Conservation (phyloP, 805 yeast species). For the Nematodospora valgi region DNA sequence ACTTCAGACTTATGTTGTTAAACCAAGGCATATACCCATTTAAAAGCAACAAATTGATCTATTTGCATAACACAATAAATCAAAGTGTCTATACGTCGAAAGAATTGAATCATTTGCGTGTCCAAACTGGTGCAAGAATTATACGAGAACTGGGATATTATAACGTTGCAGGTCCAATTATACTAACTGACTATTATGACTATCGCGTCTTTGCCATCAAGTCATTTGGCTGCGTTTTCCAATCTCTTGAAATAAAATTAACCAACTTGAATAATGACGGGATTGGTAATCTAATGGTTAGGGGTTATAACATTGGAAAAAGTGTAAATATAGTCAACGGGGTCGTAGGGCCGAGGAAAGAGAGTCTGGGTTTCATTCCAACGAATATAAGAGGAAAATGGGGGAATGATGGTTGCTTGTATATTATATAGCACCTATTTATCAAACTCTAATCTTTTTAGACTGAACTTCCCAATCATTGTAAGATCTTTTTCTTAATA, state of each 20-base stretch:
- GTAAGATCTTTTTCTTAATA: conserved; percentile 3
- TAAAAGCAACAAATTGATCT: conserved; percentile 6
- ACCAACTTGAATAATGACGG: conserved; percentile 31
- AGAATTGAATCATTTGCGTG: conserved; percentile 1
- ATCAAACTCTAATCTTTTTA: neutral
- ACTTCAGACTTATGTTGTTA: neutral
- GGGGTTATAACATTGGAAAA: conserved; percentile 70
- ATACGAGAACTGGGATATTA: conserved; percentile 46
- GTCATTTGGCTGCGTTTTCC: conserved; percentile 56
- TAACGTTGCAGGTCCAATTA: conserved; percentile 54
- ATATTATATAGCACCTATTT: conserved; percentile 23
- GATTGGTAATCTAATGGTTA: conserved; percentile 49
- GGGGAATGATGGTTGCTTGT: conserved; percentile 74
- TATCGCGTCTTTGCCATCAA: conserved; percentile 45
- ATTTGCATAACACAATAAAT: conserved; percentile 6
- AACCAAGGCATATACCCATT: conserved; percentile 3
- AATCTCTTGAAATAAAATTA: conserved; percentile 59
- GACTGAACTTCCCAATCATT: conserved; percentile 6
- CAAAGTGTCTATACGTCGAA: neutral
- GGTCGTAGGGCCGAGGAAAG: neutral
- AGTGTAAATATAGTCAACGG: conserved; percentile 17
- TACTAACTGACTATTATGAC: conserved; percentile 60
- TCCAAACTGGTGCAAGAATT: conserved; percentile 38
- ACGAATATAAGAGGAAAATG: conserved; percentile 51
- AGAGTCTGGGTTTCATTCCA: conserved; percentile 39